Conservation (phyloP, 1,284 basidiomycete genomes). For the Cryptococcus sp. region DNA sequence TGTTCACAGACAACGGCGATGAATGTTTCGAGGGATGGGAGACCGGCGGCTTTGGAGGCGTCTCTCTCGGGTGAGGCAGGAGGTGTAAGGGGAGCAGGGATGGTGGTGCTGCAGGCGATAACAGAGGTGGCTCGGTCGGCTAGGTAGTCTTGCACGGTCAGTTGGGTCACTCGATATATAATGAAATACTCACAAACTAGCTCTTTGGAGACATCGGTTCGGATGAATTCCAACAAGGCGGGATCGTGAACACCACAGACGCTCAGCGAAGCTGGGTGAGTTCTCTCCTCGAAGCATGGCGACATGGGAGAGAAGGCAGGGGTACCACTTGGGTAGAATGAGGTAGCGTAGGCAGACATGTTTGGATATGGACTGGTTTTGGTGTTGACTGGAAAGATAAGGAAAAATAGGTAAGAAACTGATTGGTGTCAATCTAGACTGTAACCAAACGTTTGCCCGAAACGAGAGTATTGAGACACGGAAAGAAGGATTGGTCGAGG, state of each 20-base stretch:
- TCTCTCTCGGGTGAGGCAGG: conserved; percentile 21
- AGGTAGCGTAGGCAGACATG: conserved; percentile 18
- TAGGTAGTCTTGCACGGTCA: conserved; percentile 38
- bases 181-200: conserved; percentile 61
- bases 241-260: conserved; percentile 66
- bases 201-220: conserved; percentile 67
- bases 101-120: conserved; percentile 44
- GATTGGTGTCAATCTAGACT: not conserved
- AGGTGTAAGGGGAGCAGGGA: conserved; percentile 27
- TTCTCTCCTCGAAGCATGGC: conserved; percentile 45
- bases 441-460: not conserved
- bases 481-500: not conserved
- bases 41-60: conserved; percentile 53
- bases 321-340: conserved; percentile 31
- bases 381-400: not conserved
- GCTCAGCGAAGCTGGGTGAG: conserved; percentile 61
- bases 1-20: conserved; percentile 76
- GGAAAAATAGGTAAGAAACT: not conserved
- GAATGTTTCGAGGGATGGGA: conserved; percentile 81
- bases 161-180: not conserved
- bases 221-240: conserved; percentile 69
- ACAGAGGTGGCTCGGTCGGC: conserved; percentile 45
- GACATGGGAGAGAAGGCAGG: conserved; percentile 36
- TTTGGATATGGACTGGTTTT: not conserved
- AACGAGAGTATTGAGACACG: not conserved